Evolutionary conservation across 2,329 filamentous ascomycete species (phyloP), one percentile per base, ranked within the genome.

Genomic region (Aspergillus brunneoviolaceus): DNA sequence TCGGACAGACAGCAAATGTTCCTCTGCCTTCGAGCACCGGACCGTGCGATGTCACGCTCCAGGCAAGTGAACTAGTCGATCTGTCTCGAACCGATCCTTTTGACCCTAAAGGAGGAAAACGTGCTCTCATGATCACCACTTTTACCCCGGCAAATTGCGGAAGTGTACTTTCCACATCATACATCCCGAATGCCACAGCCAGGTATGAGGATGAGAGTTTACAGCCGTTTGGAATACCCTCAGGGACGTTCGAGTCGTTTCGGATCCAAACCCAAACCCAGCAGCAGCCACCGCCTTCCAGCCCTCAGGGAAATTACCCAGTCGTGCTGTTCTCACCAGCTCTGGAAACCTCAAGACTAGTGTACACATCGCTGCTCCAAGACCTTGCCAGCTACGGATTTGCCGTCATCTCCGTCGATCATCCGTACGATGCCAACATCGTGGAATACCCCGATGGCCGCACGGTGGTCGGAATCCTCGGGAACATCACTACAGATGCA

Each of bases 271-370:
- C 63, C 4, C 70, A 66, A 54, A 49, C 58, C 33, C 0, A 16
- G 49, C 33, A 53, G 16, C 55, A 29, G 11, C 51, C 55, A 29
- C 23, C 14, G 25, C 6, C 11, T 7, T 35, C 51, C 10, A 21
- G 49, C 4, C 21, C 12, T 4, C 11, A 52, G 3, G 19, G 2
- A 52, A 10, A 58, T 7, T 67, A 63, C 53, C 73, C 75, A 6
- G 19, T 75, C 0, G 49, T 76, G 3, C 51, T 77, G 2, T 76
- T 76, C 55, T 75, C 74, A 1, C 70, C 73, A 0, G 75, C 65
- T 10, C 52, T 66, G 4, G 69, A 68, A 4, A 68, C 60, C 1
- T 62, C 71, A 3, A 66, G 74, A 12, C 66, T 72, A n/a, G 55
- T 69, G 11, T 76, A 76, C 61, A 72, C 58, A 42, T 60, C 62